A percentile compares a stretch with the other conserved stretches of the same genome.
phyloP scores from a whole-genome alignment of 176 grass and related monocot species.

The Puccinellia tenuiflora region DNA sequence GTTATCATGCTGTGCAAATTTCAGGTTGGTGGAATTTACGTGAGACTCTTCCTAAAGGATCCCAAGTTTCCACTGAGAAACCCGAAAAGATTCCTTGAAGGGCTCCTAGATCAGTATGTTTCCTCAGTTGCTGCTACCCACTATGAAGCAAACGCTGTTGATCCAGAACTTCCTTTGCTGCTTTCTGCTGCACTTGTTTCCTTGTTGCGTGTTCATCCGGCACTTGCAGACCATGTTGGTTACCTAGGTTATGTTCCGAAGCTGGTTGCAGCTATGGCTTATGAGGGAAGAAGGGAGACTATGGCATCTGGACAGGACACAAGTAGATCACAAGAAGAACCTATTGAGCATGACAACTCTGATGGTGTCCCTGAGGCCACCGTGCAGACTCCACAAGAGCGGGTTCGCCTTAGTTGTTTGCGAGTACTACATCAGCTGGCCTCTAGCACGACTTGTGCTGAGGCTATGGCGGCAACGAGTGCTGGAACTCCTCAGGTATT shows the following conservation, averaged over 20 bases:
- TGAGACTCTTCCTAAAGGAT: slow-evolving; percentile 95
- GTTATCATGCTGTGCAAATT: slow-evolving; percentile 31
- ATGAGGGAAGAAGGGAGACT: slow-evolving; percentile 85
- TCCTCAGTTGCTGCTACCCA: slow-evolving; percentile 93
- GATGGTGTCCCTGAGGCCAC: slow-evolving; percentile 38
- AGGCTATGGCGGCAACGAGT: slow-evolving; percentile 99
- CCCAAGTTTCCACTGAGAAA: slow-evolving; percentile 99
- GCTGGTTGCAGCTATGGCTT: slow-evolving; percentile 89
- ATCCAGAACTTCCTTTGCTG: slow-evolving; percentile 87
- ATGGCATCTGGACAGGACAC: slow-evolving; percentile 70
- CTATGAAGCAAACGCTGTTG: slow-evolving; percentile 69
- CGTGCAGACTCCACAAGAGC: slow-evolving; percentile 75
- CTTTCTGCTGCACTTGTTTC: slow-evolving; percentile 96
- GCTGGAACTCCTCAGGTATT: slow-evolving; percentile 96
- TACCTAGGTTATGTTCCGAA: slow-evolving; percentile 99
- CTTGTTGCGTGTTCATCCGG: slow-evolving; percentile 91
- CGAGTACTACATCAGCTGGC: slow-evolving; percentile 93
- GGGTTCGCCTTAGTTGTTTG: slow-evolving; percentile 96
- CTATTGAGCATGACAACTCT: slow-evolving; percentile 34
- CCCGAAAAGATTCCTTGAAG: slow-evolving; percentile 99
- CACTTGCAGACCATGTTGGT: slow-evolving; percentile 97
- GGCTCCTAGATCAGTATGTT: slow-evolving; percentile 96
- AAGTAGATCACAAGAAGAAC: slow-evolving; percentile 34
- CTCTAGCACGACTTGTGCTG: slow-evolving; percentile 93
- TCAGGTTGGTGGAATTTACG: slow-evolving; percentile 99